Evolutionary conservation across 1,139 yeast genomes (phyloP).

Genomic region (Saccharomyces hybrid): DNA sequence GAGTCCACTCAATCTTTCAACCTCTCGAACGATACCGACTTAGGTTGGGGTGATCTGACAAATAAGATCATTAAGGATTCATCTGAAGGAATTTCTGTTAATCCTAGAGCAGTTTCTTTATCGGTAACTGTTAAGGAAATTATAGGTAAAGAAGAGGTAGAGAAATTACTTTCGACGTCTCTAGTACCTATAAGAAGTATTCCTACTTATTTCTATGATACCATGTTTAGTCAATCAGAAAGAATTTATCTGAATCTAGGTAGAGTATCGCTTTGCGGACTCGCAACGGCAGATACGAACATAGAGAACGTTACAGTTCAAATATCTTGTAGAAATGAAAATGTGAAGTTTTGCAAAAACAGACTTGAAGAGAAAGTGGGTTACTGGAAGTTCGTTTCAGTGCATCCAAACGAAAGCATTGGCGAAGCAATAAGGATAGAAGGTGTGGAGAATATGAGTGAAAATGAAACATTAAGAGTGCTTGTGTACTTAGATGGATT

Average conservation of each 20-base stretch:
- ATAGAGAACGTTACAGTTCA: conserved; percentile 40
- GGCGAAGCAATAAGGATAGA: conserved; percentile 61
- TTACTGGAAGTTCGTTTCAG: conserved; percentile 73
- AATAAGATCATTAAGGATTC: conserved; percentile 76
- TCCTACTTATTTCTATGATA: conserved; percentile 56
- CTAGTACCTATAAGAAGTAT: conserved; percentile 40
- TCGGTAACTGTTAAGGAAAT: conserved; percentile 69
- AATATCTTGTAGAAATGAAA: conserved; percentile 37
- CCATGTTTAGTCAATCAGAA: conserved; percentile 52
- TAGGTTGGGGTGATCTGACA: conserved; percentile 86
- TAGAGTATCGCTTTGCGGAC: conserved; percentile 35
- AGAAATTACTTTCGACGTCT: conserved; percentile 37
- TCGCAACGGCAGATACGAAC: conserved; percentile 14
- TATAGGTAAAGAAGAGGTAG: conserved; percentile 39
- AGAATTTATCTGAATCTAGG: conserved; percentile 53
- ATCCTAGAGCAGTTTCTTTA: conserved; percentile 72
- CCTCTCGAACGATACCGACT: conserved; percentile 27
- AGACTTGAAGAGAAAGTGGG: conserved; percentile 50
- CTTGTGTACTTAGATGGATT: conserved; percentile 59
- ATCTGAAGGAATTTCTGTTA: conserved; percentile 68
- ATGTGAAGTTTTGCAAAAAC: conserved; percentile 55
- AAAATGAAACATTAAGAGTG: conserved; percentile 50
- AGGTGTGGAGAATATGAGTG: conserved; percentile 40
- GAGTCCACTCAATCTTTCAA: neutral
- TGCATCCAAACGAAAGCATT: conserved; percentile 61